Evolutionary conservation across 208 protist genomes (phyloP), one percentile per base, ranked within the genome.

Genomic region (Acanthamoeba castellanii): DNA sequence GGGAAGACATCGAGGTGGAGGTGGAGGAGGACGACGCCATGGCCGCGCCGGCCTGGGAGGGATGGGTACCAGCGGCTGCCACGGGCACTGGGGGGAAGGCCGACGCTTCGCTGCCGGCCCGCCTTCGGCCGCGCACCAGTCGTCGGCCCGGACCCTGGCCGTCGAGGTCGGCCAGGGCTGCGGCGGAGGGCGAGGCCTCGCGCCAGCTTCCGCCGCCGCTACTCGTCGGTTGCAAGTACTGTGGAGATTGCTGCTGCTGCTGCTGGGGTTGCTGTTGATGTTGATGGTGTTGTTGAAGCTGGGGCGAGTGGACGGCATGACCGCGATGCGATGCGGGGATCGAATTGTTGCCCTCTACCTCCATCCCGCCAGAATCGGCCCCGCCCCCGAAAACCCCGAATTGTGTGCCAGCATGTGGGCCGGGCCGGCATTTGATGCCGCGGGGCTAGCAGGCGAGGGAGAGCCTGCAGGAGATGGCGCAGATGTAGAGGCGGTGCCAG

Each of bases 141-240:
- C 68, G 68, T 13, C 68, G 68, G 4, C 68, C 68, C 25, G 30
- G 14, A 16, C 52, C 59, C 59, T 66, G 59, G 59, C 18, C 59
- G 59, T 66, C 59, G 13, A 27, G 3, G 68, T 32, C 32, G 20
- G 11, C 22, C 9, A 27, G 3, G 61, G 61, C 25, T 16, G 7
- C 5, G 11, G 16, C 5, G 5, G 61, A 70, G 61, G 68, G 30
- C 30, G 68, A 76, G n/a, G n/a, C 25, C 68, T 76, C 68, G 25
- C 68, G 68, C 68, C 68, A 76, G 32, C 68, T 76, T 45, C 68
- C 68, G 9, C 68, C 68, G 37, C 68, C 68, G 16, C 68, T 76
- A 4, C 25, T 42, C 8, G 68, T 11, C 13, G 68, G 30, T 20
- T 76, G 68, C 16, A 76, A 4, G 30, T 76, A 76, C 9, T 76